Percentiles rank a stretch among this genome's conserved stretches.
Evolutionary conservation across 2,329 filamentous ascomycete genomes (phyloP).

Genomic region (Colletotrichum sp.): DNA sequence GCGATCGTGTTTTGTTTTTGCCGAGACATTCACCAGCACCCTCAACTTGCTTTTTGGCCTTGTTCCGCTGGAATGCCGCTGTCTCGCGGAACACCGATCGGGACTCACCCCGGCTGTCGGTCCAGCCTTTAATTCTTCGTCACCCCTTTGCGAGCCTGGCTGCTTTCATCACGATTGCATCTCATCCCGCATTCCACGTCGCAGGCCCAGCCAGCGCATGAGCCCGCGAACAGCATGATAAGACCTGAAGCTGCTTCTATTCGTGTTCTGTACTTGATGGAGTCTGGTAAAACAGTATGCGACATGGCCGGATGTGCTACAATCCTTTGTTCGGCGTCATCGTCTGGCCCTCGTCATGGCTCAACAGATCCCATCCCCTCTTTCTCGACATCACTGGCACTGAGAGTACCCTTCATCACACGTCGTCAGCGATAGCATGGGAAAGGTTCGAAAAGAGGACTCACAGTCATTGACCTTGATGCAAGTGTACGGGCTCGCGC

Average conservation of each 20-base stretch:
- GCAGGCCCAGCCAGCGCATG: background rate
- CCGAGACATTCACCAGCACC: background rate
- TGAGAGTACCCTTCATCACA: constrained; percentile 7
- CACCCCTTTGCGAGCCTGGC: background rate
- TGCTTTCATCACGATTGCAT: background rate
- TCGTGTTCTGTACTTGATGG: background rate
- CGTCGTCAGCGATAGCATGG: background rate
- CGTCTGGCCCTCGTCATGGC: background rate
- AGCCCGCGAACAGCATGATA: background rate
- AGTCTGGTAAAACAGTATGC: background rate
- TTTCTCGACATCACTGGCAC: background rate
- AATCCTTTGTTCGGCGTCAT: background rate
- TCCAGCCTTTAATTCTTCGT: background rate
- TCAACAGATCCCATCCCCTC: background rate
- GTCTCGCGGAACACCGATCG: background rate
- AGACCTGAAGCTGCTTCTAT: background rate
- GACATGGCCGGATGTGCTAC: background rate
- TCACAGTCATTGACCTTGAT: constrained; percentile 11
- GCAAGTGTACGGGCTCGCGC: constrained; percentile 3
- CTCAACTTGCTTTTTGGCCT: background rate
- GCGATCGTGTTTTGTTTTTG: background rate
- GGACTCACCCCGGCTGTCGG: background rate
- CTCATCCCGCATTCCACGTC: background rate
- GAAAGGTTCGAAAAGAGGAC: background rate
- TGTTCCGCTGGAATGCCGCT: constrained; percentile 8